Evolutionary conservation across 352 stramenopile genomes (phyloP), one percentile per base, ranked within the genome.

Genomic region (Globisporangium viniferum): DNA sequence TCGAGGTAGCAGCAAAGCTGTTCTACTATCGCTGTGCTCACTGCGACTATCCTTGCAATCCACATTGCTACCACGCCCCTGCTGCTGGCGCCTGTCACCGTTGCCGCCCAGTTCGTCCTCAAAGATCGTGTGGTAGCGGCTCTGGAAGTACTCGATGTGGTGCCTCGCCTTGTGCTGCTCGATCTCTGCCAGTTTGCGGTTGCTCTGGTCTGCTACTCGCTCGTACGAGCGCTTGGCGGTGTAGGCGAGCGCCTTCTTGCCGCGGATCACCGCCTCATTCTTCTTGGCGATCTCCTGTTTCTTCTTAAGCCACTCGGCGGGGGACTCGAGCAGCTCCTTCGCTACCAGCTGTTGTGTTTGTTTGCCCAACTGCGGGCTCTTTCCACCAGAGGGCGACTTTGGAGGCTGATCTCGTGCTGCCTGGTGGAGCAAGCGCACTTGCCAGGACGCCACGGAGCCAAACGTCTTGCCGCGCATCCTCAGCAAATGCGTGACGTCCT

Each of bases 381-480:
- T 48, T 8, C 14, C 41, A 3, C 41, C 41, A 6, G 41, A 8
- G 41, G 41, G 41, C 41, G 41, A 48, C 5, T 20, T 14, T 9
- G 18, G 55, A 7, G 41, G 55, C 31, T 33, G 31, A 33, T 33
- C 31, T 3, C 31, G 55, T 22, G 5, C 31, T 14, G 44, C 70
- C 62, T 77, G 82, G 56, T 78, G 72, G 33, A 90, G 63, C 44
- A 89, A 67, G 2, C 82, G 80, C 51, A 89, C 77, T 72, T 90
- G 82, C 82, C 82, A 90, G 24, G 59, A 66, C 33, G 41, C 69
- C 41, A 44, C 48, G 1, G 58, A 49, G 5, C 35, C 12, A 36
- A 72, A 33, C 15, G 12, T 36, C 36, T 39, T 62, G 35, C n/a
- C 27, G 9, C 35, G 48, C 31, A 29, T 55, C 44, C 20, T 46